These are phyloP conservation scores for Verticillium albo-atrum DNA, from an alignment of 2,329 filamentous ascomycete genomes.

Conservation along the genomic window DNA sequence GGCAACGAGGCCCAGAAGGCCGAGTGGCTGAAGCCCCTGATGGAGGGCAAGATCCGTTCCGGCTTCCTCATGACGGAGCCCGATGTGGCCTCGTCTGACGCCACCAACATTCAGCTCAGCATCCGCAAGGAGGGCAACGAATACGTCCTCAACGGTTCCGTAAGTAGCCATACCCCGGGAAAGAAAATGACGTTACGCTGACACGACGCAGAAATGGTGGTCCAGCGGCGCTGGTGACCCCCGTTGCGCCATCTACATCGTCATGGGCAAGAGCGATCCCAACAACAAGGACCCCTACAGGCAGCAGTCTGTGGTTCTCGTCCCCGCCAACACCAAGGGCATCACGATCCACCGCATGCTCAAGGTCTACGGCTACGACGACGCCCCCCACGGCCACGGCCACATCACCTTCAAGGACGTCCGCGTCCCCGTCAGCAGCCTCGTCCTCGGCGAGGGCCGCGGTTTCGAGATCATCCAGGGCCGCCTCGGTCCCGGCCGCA, in stretches of 20 bases:
- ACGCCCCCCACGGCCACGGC: slow-evolving; percentile 96
- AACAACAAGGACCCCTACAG: slow-evolving; percentile 72
- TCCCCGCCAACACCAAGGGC: slow-evolving; percentile 74
- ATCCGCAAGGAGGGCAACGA: slow-evolving; percentile 82
- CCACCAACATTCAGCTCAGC: slow-evolving; percentile 83
- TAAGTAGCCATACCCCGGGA: slow-evolving; percentile 30
- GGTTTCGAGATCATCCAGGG: slow-evolving; percentile 99
- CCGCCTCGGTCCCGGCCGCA: slow-evolving; percentile 88
- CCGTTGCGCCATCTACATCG: slow-evolving; percentile 88
- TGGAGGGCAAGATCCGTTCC: slow-evolving; percentile 81
- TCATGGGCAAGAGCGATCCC: slow-evolving; percentile 90
- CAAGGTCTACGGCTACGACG: slow-evolving; percentile 91
- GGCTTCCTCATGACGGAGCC: slow-evolving; percentile 96
- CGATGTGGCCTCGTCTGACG: slow-evolving; percentile 82
- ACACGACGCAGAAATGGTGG: slow-evolving; percentile 83
- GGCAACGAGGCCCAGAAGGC: slow-evolving; percentile 81
- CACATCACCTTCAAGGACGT: slow-evolving; percentile 89
- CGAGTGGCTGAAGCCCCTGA: slow-evolving; percentile 74
- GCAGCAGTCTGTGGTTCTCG: slow-evolving; percentile 90
- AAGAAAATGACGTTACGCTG: neutral
- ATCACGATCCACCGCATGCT: slow-evolving; percentile 95
- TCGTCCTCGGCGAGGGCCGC: slow-evolving; percentile 87
- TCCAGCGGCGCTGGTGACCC: slow-evolving; percentile 92
- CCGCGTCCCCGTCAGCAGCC: slow-evolving; percentile 75
- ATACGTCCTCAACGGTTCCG: slow-evolving; percentile 85